Evolutionary conservation across 1,284 basidiomycete genomes (phyloP).

Genomic region (Trichosporon sp.): DNA sequence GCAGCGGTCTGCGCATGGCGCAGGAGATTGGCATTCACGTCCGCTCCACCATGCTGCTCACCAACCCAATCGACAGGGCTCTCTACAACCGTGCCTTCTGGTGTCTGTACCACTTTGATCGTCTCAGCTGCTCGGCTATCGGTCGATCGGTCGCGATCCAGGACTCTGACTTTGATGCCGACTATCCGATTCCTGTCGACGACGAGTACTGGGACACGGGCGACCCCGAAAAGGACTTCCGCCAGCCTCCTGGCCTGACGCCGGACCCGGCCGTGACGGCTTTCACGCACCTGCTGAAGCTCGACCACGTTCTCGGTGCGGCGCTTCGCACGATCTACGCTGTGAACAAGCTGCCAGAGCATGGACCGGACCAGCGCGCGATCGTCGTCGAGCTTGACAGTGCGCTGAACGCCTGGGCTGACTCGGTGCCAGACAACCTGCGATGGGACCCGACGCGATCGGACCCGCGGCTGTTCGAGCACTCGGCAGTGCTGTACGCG

Average conservation of each 20-base stretch:
- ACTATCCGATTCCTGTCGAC: constrained; percentile 72
- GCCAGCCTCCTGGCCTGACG: constrained; percentile 55
- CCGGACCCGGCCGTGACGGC: constrained; percentile 51
- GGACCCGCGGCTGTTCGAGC: constrained; percentile 60
- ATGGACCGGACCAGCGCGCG: constrained; percentile 61
- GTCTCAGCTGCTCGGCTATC: constrained; percentile 61
- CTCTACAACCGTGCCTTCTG: constrained; percentile 75
- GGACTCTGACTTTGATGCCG: constrained; percentile 76
- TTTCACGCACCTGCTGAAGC: constrained; percentile 63
- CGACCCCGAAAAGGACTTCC: constrained; percentile 51
- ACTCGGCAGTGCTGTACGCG: constrained; percentile 62
- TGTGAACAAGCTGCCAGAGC: constrained; percentile 55
- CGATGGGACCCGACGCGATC: constrained; percentile 68
- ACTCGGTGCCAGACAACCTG: constrained; percentile 62
- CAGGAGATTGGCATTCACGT: constrained; percentile 48
- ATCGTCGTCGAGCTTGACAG: constrained; percentile 66
- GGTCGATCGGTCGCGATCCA: constrained; percentile 76
- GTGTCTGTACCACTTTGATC: constrained; percentile 52
- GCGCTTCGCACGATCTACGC: constrained; percentile 68
- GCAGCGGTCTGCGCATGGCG: constrained; percentile 63
- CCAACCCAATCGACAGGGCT: constrained; percentile 55
- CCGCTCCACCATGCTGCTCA: constrained; percentile 33
- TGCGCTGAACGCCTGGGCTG: constrained; percentile 67
- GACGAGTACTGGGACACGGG: constrained; percentile 70
- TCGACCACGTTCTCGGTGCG: constrained; percentile 67